Evolutionary conservation across 1,284 basidiomycete species (phyloP).

Genomic region (Calocybe gambosa): DNA sequence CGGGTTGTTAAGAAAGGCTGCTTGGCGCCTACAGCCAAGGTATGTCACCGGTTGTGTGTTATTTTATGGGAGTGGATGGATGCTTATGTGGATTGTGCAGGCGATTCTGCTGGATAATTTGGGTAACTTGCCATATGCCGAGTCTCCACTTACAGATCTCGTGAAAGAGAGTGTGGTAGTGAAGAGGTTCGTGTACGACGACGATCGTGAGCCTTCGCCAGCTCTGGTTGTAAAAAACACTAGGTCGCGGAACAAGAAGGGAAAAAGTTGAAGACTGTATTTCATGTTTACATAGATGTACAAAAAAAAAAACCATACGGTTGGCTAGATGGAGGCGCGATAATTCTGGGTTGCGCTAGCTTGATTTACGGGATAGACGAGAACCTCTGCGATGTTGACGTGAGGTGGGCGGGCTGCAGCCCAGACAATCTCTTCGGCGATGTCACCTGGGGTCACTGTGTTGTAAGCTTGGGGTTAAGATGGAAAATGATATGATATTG

Average conservation of each 20-base stretch:
- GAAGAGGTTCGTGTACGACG: conserved; percentile 80
- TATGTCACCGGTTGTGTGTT: conserved; percentile 24
- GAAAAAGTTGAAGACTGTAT: conserved; percentile 17
- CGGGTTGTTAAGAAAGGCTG: conserved; percentile 52
- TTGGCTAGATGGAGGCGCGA: conserved; percentile 28
- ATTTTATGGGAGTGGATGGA: not conserved
- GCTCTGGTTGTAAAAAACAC: conserved; percentile 42
- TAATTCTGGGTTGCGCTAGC: conserved; percentile 63
- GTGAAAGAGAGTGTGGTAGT: conserved; percentile 65
- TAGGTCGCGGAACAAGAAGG: conserved; percentile 38
- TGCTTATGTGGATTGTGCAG: conserved; percentile 30
- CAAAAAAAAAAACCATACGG: no score
- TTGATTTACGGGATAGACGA: conserved; percentile 79
- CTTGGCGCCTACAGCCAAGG: conserved; percentile 61
- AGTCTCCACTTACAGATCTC: conserved; percentile 55
- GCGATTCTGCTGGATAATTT: conserved; percentile 61
- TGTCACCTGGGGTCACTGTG: conserved; percentile 72
- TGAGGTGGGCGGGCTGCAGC: conserved; percentile 82
- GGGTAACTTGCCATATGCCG: conserved; percentile 66
- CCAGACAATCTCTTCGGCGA: conserved; percentile 98
- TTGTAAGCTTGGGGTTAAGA: conserved; percentile 3
- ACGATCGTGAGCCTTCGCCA: conserved; percentile 47
- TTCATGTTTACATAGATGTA: conserved; percentile 4
- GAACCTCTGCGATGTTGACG: conserved; percentile 79
- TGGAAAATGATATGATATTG: no score